Evolutionary conservation across 148 eudicot species (phyloP).

Genomic region (Vaccinium darrowii): DNA sequence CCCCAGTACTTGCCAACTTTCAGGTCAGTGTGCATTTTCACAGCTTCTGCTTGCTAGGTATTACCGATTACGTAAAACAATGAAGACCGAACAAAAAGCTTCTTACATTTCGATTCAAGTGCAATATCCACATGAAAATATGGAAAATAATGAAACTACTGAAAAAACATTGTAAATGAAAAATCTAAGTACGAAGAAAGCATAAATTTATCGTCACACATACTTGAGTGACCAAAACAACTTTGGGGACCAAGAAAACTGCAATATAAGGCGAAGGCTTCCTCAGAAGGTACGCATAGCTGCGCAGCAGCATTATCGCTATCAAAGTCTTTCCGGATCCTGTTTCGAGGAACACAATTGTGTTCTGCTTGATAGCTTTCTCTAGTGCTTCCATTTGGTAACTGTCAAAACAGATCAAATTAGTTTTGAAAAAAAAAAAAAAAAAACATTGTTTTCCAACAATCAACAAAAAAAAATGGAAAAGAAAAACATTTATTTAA

Average conservation of each 20-base stretch:
- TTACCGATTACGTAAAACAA: conserved; percentile 1
- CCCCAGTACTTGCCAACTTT: conserved; percentile 91
- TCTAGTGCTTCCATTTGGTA: conserved; percentile 90
- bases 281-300: conserved; percentile 56
- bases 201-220: conserved; percentile 15
- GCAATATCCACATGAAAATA: not conserved
- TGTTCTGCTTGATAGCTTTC: conserved; percentile 72
- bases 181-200: not conserved
- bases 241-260: conserved; percentile 90
- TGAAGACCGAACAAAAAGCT: not conserved
- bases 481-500: not conserved
- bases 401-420: conserved; percentile 29
- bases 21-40: conserved; percentile 60
- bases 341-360: conserved; percentile 83
- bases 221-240: conserved; percentile 83
- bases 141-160: not conserved
- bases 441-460: no score
- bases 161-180: not conserved
- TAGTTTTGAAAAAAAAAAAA: no score
- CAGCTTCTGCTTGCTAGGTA: conserved; percentile 72
- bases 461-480: no score
- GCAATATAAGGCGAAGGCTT: conserved; percentile 66
- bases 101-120: not conserved
- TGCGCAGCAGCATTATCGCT: conserved; percentile 83
- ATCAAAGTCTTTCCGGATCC: conserved; percentile 94